A percentile compares a stretch with the other conserved stretches of the same genome.
Evolutionary conservation across 1,139 yeast genomes (phyloP).

Genomic region (Kodamaea plutei): DNA sequence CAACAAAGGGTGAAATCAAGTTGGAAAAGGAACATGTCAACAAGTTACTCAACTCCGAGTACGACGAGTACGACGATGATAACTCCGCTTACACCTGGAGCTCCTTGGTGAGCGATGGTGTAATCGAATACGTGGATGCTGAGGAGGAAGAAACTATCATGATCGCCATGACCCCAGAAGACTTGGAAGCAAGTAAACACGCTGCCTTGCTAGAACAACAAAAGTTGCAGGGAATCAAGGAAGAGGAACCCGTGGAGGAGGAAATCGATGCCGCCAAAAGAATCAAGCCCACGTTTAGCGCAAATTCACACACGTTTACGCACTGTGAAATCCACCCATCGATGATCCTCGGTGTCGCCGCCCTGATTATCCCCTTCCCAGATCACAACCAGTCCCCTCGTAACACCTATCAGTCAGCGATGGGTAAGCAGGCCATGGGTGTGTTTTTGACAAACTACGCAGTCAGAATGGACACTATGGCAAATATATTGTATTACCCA

Average conservation of each 20-base stretch:
- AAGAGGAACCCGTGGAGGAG: constrained; percentile 35
- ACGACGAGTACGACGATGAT: constrained; percentile 53
- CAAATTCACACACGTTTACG: constrained; percentile 82
- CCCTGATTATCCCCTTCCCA: constrained; percentile 98
- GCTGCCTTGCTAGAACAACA: constrained; percentile 46
- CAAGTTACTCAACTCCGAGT: constrained; percentile 64
- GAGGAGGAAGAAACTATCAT: constrained; percentile 97
- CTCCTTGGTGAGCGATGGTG: constrained; percentile 76
- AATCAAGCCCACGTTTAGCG: constrained; percentile 65
- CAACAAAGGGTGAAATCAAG: constrained; percentile 73
- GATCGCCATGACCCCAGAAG: constrained; percentile 99
- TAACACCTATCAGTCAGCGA: constrained; percentile 98
- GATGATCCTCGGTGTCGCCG: constrained; percentile 98
- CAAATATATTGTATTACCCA: constrained; percentile 93
- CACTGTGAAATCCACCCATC: constrained; percentile 99
- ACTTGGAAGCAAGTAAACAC: constrained; percentile 62
- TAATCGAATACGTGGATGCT: constrained; percentile 92
- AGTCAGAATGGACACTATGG: constrained; percentile 99
- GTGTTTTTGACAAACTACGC: constrained; percentile 94
- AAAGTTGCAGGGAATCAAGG: constrained; percentile 24
- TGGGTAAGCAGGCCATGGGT: constrained; percentile 99
- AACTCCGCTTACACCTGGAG: constrained; percentile 79
- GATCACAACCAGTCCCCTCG: constrained; percentile 99
- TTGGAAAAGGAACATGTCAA: constrained; percentile 81
- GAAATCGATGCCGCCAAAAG: constrained; percentile 79